Base-by-base conservation (phyloP, 495 filamentous ascomycete species). In the Cercophora scortea region DNA sequence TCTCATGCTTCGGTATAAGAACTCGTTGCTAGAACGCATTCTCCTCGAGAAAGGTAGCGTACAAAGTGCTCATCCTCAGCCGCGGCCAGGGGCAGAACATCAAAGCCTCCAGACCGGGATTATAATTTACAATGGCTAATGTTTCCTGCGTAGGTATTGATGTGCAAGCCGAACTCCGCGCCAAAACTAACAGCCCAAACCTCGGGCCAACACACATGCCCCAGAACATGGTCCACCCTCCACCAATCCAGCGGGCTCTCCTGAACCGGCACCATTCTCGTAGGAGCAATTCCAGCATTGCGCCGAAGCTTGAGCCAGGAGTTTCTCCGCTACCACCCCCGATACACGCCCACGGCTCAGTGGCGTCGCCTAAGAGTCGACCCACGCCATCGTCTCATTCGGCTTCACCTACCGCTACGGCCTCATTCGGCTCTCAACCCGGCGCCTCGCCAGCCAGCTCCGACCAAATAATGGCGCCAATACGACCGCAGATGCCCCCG, bases 1-100 rank as follows among this genome's bases (percentile, higher is more conserved):
- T 66, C 72, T 97, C 57, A 97, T 97, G 94, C 75, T 98, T 56
- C 86, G 94, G 35, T 97, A 97, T 70, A 97, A 97, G 73, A 98
- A 97, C 68, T 96, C 92, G 25, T 76, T 97, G 42, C 80, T 98
- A 9, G 93, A 98, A 70, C 81, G 94, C 19, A 95, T 98, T 60
- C 73, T 98, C 39, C 79, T 97, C 6, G 93, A 98, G 70, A 97
- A 96, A 78, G 94, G 90, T 92, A 66, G 18, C 16, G 19, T 46
- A 45, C 41, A 48, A 48, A 19, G 25, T 32, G 32, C 38, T 36
- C 25, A 15, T 17, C 11, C 25, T 6, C 11, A 8, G 9, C 34
- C 32, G 42, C 6, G 10, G 44, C 46, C 43, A 2, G 5, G 5
- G 5, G 25, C 25, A 25, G 25, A 5, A 25, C 25, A 25, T 25